These are phyloP conservation scores for Apiotrichum brassicae DNA, from an alignment of 1,284 basidiomycete genomes.

Conservation along the genomic window DNA sequence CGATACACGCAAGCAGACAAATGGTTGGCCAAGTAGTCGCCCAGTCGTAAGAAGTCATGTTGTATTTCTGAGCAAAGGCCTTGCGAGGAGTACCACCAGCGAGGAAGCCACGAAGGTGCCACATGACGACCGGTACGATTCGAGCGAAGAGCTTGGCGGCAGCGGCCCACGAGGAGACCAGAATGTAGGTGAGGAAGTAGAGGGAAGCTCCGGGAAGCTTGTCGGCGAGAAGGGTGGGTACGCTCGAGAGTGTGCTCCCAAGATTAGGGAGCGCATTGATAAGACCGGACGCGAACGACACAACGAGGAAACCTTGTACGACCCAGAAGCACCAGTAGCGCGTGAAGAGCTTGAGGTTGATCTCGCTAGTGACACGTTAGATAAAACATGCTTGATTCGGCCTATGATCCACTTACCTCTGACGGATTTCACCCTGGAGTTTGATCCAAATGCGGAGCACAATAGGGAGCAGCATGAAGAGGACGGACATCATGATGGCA, in stretches of 20 bases:
- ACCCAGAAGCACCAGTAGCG: conserved; percentile 90
- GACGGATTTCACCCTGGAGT: conserved; percentile 40
- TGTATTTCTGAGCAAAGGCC: conserved; percentile 37
- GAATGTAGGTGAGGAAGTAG: conserved; percentile 81
- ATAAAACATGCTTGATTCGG: too few relatives aligned
- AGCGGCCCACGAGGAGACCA: conserved; percentile 55
- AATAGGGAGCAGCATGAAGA: conserved; percentile 88
- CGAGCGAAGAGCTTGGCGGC: conserved; percentile 75
- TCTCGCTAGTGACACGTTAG: conserved; percentile 48
- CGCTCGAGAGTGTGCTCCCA: conserved; percentile 55
- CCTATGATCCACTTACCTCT: conserved; percentile 48
- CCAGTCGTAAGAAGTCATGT: conserved; percentile 36
- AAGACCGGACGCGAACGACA: conserved; percentile 75
- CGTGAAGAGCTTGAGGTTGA: conserved; percentile 86
- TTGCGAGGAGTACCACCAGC: conserved; percentile 82
- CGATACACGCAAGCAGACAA: conserved; percentile 39
- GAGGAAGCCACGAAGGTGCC: conserved; percentile 77
- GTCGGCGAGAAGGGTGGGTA: conserved; percentile 62
- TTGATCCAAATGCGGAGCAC: conserved; percentile 54
- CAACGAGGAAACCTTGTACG: conserved; percentile 81
- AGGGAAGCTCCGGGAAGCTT: conserved; percentile 78
- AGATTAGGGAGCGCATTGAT: conserved; percentile 62
- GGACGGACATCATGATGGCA: conserved; percentile 71
- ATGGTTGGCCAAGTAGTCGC: conserved; percentile 39
- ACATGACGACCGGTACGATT: conserved; percentile 66